Conservation (phyloP, 2,329 filamentous ascomycete species). For the Xylaria sp. region DNA sequence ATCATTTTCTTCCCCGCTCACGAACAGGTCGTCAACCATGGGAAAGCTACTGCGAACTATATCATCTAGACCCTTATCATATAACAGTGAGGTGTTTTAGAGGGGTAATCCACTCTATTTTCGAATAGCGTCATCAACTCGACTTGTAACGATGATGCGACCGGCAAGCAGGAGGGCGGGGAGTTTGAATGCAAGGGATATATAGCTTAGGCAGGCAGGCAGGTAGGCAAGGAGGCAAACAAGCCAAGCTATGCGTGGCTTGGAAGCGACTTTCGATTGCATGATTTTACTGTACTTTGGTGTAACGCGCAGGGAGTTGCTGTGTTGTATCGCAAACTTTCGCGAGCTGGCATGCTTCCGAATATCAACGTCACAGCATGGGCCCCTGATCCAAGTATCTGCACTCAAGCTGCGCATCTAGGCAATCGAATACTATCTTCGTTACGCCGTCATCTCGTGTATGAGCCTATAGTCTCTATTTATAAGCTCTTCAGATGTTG, state of each 20-base stretch:
- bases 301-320: background rate
- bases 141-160: background rate
- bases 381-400: background rate
- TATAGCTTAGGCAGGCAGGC: background rate
- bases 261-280: conserved; percentile 5
- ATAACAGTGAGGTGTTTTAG: background rate
- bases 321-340: background rate
- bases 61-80: background rate
- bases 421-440: background rate
- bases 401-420: background rate
- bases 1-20: conserved; percentile 9
- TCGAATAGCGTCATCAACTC: background rate
- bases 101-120: background rate
- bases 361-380: conserved; percentile 2
- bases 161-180: background rate
- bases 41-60: background rate
- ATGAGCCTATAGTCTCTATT: background rate
- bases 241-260: background rate
- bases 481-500: background rate
- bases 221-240: background rate
- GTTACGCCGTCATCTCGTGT: background rate
- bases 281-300: background rate
- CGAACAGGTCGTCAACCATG: background rate
- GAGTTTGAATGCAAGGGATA: background rate
- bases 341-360: background rate